Conservation (phyloP, 202 grass and related monocot genomes). For the Musa balbisiana region DNA sequence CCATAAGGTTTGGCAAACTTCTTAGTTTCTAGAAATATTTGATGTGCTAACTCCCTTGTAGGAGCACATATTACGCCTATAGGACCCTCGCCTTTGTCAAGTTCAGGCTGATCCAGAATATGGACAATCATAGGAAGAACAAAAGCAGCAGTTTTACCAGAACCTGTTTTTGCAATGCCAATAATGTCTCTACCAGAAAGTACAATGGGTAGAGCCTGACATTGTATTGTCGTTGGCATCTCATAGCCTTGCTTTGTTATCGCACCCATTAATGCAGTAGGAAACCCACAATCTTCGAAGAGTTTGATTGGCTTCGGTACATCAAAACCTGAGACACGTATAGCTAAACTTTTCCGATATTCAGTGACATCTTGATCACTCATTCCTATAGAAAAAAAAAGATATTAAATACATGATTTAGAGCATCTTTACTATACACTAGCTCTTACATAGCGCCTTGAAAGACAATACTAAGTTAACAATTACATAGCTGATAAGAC, state of each 20-base stretch:
- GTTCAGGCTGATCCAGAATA: slow-evolving; percentile 99
- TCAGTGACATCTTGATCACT: slow-evolving; percentile 62
- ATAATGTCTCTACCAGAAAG: slow-evolving; percentile 97
- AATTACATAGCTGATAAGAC: background rate
- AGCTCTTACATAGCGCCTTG: background rate
- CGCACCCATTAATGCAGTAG: slow-evolving; percentile 66
- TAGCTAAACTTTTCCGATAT: slow-evolving; percentile 81
- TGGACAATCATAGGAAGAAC: slow-evolving; percentile 98
- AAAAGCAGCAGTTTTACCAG: slow-evolving; percentile 96
- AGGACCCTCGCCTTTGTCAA: slow-evolving; percentile 92
- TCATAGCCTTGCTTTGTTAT: slow-evolving; percentile 91
- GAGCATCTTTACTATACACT: background rate
- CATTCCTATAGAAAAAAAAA: slow-evolving; percentile 52
- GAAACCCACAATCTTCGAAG: slow-evolving; percentile 85
- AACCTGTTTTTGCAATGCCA: slow-evolving; percentile 98
- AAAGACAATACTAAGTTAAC: background rate
- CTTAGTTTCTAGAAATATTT: slow-evolving; percentile 96
- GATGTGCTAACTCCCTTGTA: slow-evolving; percentile 95
- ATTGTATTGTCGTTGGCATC: slow-evolving; percentile 94
- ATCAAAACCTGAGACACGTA: slow-evolving; percentile 92
- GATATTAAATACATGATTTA: slow-evolving; percentile 3
- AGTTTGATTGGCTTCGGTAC: slow-evolving; percentile 68
- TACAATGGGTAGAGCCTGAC: slow-evolving; percentile 81
- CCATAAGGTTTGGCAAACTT: slow-evolving; percentile 98
- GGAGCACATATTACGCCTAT: slow-evolving; percentile 96